Evolutionary conservation across 2,329 filamentous ascomycete genomes (phyloP).

Genomic region (Akanthomyces uredinophilus): DNA sequence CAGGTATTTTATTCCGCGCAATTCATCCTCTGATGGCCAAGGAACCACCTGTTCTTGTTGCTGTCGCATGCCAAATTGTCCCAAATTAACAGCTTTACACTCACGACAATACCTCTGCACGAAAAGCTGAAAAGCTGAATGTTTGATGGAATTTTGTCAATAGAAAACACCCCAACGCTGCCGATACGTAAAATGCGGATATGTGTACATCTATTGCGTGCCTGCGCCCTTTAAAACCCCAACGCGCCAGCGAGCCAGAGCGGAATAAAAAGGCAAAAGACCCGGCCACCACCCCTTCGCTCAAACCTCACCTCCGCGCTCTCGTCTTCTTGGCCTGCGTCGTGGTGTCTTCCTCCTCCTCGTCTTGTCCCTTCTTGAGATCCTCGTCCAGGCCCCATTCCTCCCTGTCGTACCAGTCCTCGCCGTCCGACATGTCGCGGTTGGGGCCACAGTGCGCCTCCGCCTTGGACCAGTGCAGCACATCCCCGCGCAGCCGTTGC

Average conservation of each 20-base stretch:
- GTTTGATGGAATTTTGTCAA: too few relatives aligned
- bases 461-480: conserved; percentile 71
- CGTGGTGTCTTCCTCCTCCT: conserved; percentile 68
- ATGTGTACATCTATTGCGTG: neutral
- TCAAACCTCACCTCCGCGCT: conserved; percentile 39
- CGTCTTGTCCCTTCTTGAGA: conserved; percentile 74
- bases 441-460: conserved; percentile 65
- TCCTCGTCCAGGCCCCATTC: conserved; percentile 72
- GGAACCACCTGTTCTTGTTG: neutral
- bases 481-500: conserved; percentile 64
- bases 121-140: neutral
- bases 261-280: neutral
- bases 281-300: neutral
- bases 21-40: neutral
- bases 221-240: neutral
- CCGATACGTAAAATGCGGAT: neutral
- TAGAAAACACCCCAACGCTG: neutral
- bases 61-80: neutral
- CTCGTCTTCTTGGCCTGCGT: conserved; percentile 57
- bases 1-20: neutral
- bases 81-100: neutral
- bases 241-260: neutral
- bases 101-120: neutral
- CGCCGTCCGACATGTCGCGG: conserved; percentile 76
- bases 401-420: conserved; percentile 83